These are phyloP conservation scores for Cladophialophora bantiana DNA, from an alignment of 2,329 filamentous ascomycete genomes.

Conservation along the genomic window DNA sequence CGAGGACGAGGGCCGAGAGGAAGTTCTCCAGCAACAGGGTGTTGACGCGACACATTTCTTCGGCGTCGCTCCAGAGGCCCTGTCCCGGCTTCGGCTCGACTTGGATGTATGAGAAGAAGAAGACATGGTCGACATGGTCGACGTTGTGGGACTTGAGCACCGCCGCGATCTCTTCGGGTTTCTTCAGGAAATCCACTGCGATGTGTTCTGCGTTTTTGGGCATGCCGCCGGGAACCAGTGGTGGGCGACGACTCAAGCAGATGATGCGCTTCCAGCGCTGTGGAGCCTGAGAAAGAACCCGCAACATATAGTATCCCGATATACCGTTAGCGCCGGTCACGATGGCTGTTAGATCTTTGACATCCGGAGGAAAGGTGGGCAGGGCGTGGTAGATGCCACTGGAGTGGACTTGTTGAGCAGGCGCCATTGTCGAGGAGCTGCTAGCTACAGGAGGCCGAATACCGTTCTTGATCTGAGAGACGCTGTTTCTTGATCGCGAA, in stretches of 20 bases:
- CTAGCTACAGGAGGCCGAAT: no score
- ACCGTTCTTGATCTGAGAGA: no score
- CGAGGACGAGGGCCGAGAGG: constrained; percentile 51
- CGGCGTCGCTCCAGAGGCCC: constrained; percentile 58
- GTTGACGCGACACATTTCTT: constrained; percentile 59
- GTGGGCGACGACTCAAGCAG: constrained; percentile 56
- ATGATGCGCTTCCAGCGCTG: constrained; percentile 61
- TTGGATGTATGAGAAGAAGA: constrained; percentile 63
- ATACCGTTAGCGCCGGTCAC: constrained; percentile 63
- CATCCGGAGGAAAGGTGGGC: constrained; percentile 51
- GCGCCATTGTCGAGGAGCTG: constrained; percentile 3
- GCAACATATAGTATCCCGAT: constrained; percentile 60
- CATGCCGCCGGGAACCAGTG: constrained; percentile 48
- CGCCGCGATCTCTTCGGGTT: constrained; percentile 42
- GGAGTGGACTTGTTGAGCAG: constrained; percentile 28
- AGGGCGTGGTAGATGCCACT: constrained; percentile 59
- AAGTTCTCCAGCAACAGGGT: constrained; percentile 56
- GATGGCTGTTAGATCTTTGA: constrained; percentile 58
- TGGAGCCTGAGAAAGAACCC: constrained; percentile 55
- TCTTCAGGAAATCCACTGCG: constrained; percentile 46
- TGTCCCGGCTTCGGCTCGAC: constrained; percentile 53
- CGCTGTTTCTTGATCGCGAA: no score
- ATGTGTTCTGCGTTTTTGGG: constrained; percentile 52
- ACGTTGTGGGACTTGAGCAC: constrained; percentile 41
- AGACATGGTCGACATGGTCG: constrained; percentile 53